A percentile compares a stretch with the other conserved stretches of the same genome.
phyloP scores from a whole-genome alignment of 495 filamentous ascomycete species.

The Tuber indicum region DNA sequence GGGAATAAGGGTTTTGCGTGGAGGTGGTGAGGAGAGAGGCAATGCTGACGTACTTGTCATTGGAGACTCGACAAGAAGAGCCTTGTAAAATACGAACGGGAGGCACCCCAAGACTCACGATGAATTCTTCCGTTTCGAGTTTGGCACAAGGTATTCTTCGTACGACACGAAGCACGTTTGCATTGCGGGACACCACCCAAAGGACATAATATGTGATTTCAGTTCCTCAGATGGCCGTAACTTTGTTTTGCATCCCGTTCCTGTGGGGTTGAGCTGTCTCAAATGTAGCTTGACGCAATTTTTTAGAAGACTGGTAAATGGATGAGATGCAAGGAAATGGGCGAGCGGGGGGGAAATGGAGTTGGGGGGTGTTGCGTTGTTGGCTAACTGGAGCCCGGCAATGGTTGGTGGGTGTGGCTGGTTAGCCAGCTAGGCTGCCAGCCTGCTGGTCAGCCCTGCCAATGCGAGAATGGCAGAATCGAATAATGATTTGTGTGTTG shows the following conservation, averaged over 20 bases:
- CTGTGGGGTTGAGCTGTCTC: slow-evolving; percentile 8
- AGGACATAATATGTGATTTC: slow-evolving; percentile 8
- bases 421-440: too few relatives aligned
- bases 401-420: not conserved
- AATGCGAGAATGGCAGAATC: not conserved
- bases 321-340: not conserved
- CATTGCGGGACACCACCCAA: slow-evolving; percentile 18
- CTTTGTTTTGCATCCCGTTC: slow-evolving; percentile 15
- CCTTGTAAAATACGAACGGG: slow-evolving; percentile 5
- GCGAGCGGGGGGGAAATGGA: not conserved
- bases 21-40: not conserved
- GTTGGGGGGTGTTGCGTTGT: not conserved
- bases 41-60: slow-evolving; percentile 28
- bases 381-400: not conserved
- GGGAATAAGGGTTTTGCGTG: not conserved
- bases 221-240: slow-evolving; percentile 10
- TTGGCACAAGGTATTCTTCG: not conserved
- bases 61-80: slow-evolving; percentile 9
- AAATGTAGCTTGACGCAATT: slow-evolving; percentile 6
- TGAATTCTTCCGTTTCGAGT: slow-evolving; percentile 7
- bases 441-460: not conserved
- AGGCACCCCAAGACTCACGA: slow-evolving; percentile 13
- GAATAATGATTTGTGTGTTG: not conserved
- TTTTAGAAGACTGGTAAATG: not conserved
- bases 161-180: slow-evolving; percentile 24